A percentile compares a stretch with the other conserved stretches of the same genome.
Conservation (phyloP, 2,329 filamentous ascomycete genomes). For the Ceratocystis cubensis region DNA sequence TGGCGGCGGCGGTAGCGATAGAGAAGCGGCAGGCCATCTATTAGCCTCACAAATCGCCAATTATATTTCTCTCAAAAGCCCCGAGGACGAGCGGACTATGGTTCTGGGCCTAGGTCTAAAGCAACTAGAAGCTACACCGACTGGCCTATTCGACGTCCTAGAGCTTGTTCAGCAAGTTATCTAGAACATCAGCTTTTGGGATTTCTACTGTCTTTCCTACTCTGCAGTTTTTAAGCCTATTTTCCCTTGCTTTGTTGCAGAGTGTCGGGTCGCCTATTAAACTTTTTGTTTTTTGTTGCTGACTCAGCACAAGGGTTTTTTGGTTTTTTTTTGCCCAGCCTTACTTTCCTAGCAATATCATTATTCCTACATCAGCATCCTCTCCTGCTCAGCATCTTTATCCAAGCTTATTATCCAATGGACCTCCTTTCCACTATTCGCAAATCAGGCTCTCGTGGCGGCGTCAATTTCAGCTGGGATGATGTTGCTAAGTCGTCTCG, state of each 20-base stretch:
- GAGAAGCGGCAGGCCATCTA: conserved; percentile 75
- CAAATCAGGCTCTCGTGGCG: conserved; percentile 81
- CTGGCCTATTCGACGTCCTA: conserved; percentile 52
- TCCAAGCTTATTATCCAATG: conserved; percentile 41
- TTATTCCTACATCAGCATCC: not conserved
- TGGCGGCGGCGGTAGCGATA: conserved; percentile 64
- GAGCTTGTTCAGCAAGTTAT: conserved; percentile 49
- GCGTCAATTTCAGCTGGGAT: conserved; percentile 93
- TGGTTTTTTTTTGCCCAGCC: not conserved
- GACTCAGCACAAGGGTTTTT: conserved; percentile 4
- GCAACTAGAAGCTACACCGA: conserved; percentile 38
- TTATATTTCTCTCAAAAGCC: conserved; percentile 57
- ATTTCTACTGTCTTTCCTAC: not conserved
- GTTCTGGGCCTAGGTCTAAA: conserved; percentile 49
- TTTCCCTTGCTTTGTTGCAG: not conserved
- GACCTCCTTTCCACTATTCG: conserved; percentile 86
- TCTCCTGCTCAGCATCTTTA: too few relatives aligned
- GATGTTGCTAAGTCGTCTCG: conserved; percentile 78
- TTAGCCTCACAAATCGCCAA: conserved; percentile 83
- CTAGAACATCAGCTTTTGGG: conserved; percentile 25
- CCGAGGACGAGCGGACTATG: conserved; percentile 49
- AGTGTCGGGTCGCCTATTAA: not conserved
- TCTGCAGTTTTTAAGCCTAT: not conserved
- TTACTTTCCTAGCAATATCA: not conserved
- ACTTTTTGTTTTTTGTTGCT: not conserved